Conservation (phyloP, 2,329 filamentous ascomycete species). For the Capronia americana region DNA sequence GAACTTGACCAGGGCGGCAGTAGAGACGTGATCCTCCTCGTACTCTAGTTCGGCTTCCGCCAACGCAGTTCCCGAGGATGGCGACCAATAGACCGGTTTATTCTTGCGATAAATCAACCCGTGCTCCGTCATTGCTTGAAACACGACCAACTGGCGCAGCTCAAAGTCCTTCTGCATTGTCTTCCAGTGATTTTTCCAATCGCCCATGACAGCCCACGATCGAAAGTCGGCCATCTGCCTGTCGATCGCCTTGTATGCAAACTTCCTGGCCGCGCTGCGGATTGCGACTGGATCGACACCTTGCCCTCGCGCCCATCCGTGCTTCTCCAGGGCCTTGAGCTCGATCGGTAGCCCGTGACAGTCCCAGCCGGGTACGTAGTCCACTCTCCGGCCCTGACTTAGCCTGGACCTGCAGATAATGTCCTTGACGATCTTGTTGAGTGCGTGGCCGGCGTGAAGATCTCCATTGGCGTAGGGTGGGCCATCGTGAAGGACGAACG, state of each 20-base stretch:
- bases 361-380: conserved; percentile 94
- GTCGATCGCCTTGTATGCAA: conserved; percentile 63
- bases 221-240: conserved; percentile 66
- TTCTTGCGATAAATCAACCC: conserved; percentile 66
- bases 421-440: conserved; percentile 98
- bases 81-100: conserved; percentile 71
- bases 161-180: conserved; percentile 69
- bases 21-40: conserved; percentile 65
- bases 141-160: conserved; percentile 65
- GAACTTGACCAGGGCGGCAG: conserved; percentile 74
- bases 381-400: conserved; percentile 74
- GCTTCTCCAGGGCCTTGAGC: conserved; percentile 82
- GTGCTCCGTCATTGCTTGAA: conserved; percentile 67
- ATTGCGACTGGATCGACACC: conserved; percentile 56
- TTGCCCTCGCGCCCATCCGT: conserved; percentile 49
- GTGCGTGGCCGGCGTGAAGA: conserved; percentile 88
- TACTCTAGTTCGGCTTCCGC: conserved; percentile 71
- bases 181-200: conserved; percentile 67
- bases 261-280: conserved; percentile 59
- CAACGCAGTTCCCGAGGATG: conserved; percentile 67
- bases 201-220: conserved; percentile 68
- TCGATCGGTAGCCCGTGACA: conserved; percentile 98
- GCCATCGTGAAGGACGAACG: conserved; percentile 90
- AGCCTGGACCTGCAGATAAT: conserved; percentile 84
- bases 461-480: conserved; percentile 95